Base-by-base conservation (phyloP, 2,329 filamentous ascomycete species). In the Microdochium bolleyi region DNA sequence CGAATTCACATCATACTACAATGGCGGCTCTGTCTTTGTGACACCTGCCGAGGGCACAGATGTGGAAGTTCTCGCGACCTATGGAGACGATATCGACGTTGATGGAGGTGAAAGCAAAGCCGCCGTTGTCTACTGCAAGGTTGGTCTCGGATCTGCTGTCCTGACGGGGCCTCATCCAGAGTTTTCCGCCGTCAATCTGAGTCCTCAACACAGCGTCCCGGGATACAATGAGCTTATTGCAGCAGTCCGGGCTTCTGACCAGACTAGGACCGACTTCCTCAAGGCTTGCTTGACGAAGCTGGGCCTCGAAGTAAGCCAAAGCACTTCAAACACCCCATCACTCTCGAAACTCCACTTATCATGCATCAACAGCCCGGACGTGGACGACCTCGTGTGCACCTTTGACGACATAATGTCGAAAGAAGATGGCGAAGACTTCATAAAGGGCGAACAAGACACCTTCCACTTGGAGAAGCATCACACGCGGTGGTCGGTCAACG, bases 11-110 rank as follows among this genome's bases (percentile, higher is more conserved):
- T 85, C 83, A 14, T 99, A 99, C 65, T 96, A 92, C 68, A 99
- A 99, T 61, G 94, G 94, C 1, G 94, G 94, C 1, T 92, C 94
- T 3, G 84, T 95, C 1, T 99, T 97, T 71, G 89, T 96, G 1
- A 86, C 94, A 69, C 86, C 88, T 1, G 76, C 78, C 2, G 80
- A 78, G 48, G 75, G 52, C 77, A 79, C 27, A 57, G 87, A 86
- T 1, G 82, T 96, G 0, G 83, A 96, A 67, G 78, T 96, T 7
- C 73, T 99, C 24, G 94, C 92, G 1, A 87, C 78, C 54, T 99
- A 94, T 65, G 78, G 78, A 0, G 86, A 90, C 34, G 74, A 85
- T 14, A 68, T 95, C 13, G 82, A 87, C 59, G 88, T 96, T 2
- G 85, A 95, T 52, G 78, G 86, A 0, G 90, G 89, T 1, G 74